These are phyloP conservation scores for Pyrenula massariospora DNA, from an alignment of 495 filamentous ascomycete genomes.

Conservation along the genomic window DNA sequence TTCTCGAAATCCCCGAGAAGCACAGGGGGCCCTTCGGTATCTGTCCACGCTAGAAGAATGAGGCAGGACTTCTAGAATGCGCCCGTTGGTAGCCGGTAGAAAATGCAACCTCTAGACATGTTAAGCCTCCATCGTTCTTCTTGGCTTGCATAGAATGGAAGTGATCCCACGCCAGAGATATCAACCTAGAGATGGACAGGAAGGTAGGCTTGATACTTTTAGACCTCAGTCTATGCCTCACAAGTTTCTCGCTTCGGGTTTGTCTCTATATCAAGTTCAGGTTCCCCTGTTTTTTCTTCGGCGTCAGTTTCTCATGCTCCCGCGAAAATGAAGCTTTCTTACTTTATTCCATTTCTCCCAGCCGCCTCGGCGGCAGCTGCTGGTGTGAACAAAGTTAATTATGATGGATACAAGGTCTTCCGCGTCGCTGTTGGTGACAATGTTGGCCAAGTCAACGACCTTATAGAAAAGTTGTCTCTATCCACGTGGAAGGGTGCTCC, in stretches of 20 bases:
- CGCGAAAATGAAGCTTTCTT: neutral
- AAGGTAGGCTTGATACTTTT: no score
- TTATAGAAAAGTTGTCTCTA: conserved; percentile 11
- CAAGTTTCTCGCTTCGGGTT: no score
- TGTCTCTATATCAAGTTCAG: no score
- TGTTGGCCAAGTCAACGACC: conserved; percentile 9
- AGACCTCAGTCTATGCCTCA: no score
- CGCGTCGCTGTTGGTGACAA: conserved; percentile 16
- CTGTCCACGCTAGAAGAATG: neutral
- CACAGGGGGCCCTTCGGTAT: neutral
- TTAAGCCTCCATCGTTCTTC: neutral
- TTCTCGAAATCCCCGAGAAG: neutral
- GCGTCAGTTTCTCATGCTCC: no score
- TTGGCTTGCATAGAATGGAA: neutral
- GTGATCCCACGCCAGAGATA: no score
- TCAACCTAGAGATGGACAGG: no score
- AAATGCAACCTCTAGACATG: neutral
- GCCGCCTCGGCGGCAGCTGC: neutral
- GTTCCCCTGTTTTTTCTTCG: no score
- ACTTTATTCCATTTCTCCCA: neutral
- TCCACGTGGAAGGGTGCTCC: conserved; percentile 17
- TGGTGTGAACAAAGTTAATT: conserved; percentile 14
- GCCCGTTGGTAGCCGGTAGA: neutral
- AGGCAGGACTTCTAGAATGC: neutral
- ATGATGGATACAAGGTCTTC: conserved; percentile 34